Evolutionary conservation across 2,329 filamentous ascomycete species (phyloP), one percentile per base, ranked within the genome.

Genomic region (Blumeriella jaapii): DNA sequence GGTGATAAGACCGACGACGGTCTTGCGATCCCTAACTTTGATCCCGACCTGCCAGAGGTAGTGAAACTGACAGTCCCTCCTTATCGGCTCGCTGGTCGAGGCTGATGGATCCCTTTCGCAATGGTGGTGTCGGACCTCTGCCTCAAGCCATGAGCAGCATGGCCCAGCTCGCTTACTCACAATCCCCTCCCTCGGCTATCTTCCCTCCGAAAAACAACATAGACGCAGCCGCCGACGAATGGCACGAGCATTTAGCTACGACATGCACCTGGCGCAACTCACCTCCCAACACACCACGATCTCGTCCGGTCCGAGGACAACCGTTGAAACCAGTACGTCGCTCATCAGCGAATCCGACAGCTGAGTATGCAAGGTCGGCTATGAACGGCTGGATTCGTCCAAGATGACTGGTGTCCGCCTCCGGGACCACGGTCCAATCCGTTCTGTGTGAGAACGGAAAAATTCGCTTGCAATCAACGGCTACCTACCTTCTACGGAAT

Each of bases 261-360:
- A 50, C 22, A 45, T 42, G 31, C 58, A 68, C 26, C 46, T 68
- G 5, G 49, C 48, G 14, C 60, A 65, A 25, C 40, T 65, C 3
- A 33, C 53, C 7, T 61, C 61, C 34, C 60, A 66, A 42, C 58
- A 55, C 31, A 63, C n/a, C n/a, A 65, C 40, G 55, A 62, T 25
- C 44, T 56, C 0, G 47, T 63, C 2, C 34, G 39, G 0, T 50
- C 53, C 2, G 59, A 55, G 15, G 57, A 60, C 10, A 62, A 67
- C 37, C 60, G 55, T 30, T 52, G 58, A 3, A 59, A 58, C 16
- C 65, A 66, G 38, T 64, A 63, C 33, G 53, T 63, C 3, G 56
- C 60, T 4, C 60, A 60, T 3, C 55, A 60, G 15, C 42, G 65
- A 0, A 39, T 44, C 20, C 59, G 57, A 4, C 56, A 45, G 26